Conservation (phyloP, 2,329 filamentous ascomycete species). For the Penicillium sp. region DNA sequence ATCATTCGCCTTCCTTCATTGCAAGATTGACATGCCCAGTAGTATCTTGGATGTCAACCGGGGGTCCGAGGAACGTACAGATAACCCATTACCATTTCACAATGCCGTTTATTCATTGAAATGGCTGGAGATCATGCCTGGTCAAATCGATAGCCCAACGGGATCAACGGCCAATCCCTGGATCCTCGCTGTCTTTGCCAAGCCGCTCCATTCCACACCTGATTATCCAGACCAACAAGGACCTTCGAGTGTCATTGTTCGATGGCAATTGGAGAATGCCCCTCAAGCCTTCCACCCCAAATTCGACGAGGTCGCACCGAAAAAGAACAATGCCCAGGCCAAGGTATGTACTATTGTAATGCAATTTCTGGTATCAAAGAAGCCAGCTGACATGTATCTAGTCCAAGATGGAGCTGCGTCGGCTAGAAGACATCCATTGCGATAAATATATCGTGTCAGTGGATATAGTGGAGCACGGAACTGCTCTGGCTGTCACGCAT, state of each 20-base stretch:
- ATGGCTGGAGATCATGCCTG: slow-evolving; percentile 71
- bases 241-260: slow-evolving; percentile 71
- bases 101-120: slow-evolving; percentile 62
- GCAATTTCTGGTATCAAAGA: background rate
- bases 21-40: slow-evolving; percentile 38
- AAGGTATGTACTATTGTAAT: slow-evolving; percentile 29
- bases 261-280: slow-evolving; percentile 74
- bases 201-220: slow-evolving; percentile 52
- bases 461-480: slow-evolving; percentile 68
- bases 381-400: slow-evolving; percentile 27
- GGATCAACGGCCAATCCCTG: slow-evolving; percentile 61
- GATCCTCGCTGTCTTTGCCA: slow-evolving; percentile 72
- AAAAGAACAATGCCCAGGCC: slow-evolving; percentile 56
- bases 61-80: slow-evolving; percentile 23
- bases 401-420: slow-evolving; percentile 57
- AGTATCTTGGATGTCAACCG: slow-evolving; percentile 30
- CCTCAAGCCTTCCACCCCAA: slow-evolving; percentile 69
- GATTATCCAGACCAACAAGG: slow-evolving; percentile 62
- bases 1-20: slow-evolving; percentile 38
- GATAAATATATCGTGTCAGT: slow-evolving; percentile 72
- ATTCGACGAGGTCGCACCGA: slow-evolving; percentile 72
- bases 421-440: slow-evolving; percentile 66
- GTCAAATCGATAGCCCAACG: slow-evolving; percentile 57
- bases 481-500: slow-evolving; percentile 69
- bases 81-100: slow-evolving; percentile 23